Evolutionary conservation across 1,139 yeast genomes (phyloP).

Genomic region (Insectozyma bohioensis): DNA sequence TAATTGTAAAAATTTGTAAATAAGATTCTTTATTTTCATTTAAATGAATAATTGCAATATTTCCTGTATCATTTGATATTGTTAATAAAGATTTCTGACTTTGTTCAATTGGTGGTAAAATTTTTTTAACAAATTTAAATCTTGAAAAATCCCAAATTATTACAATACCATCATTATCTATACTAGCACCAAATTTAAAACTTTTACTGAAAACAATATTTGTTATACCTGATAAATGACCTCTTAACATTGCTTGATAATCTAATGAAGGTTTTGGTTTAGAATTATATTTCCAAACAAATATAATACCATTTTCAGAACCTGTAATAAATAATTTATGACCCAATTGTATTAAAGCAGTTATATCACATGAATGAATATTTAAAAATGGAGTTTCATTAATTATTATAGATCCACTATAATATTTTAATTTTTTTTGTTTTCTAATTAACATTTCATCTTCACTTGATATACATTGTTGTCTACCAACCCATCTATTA

Average conservation of each 20-base stretch:
- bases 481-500: constrained; percentile 49
- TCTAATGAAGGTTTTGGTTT: constrained; percentile 34
- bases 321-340: constrained; percentile 50
- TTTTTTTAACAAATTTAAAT: constrained; percentile 45
- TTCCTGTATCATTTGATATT: constrained; percentile 58
- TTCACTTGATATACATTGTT: constrained; percentile 35
- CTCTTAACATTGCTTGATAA: constrained; percentile 49
- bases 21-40: constrained; percentile 15
- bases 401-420: constrained; percentile 38
- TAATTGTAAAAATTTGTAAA: constrained; percentile 48
- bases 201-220: constrained; percentile 48
- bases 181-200: constrained; percentile 51
- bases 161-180: constrained; percentile 51
- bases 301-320: constrained; percentile 53
- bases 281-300: constrained; percentile 50
- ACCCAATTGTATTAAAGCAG: constrained; percentile 36
- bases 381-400: constrained; percentile 44
- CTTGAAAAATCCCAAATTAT: constrained; percentile 62
- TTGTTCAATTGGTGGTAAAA: constrained; percentile 14
- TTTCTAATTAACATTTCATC: constrained; percentile 42
- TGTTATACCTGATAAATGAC: constrained; percentile 48
- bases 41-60: constrained; percentile 38
- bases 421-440: constrained; percentile 20
- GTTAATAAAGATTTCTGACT: constrained; percentile 29
- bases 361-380: constrained; percentile 38